Evolutionary conservation across 2,329 filamentous ascomycete genomes (phyloP).

Genomic region (Diplodia corticola): DNA sequence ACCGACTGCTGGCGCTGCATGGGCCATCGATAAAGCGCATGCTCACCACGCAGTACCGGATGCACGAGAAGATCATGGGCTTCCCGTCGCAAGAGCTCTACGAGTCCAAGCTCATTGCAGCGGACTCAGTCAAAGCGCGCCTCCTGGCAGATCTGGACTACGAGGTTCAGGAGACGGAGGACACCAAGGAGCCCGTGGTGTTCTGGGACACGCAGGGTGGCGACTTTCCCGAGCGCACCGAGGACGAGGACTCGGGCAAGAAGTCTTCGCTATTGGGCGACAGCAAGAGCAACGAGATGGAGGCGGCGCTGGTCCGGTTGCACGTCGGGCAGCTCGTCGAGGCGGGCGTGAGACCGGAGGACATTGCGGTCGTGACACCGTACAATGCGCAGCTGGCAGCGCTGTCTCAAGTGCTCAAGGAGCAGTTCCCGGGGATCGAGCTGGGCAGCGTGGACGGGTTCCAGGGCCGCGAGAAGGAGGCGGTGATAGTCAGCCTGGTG

Average conservation of each 20-base stretch:
- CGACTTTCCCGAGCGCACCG: constrained; percentile 79
- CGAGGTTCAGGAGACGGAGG: constrained; percentile 74
- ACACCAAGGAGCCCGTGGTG: constrained; percentile 82
- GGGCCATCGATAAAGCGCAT: constrained; percentile 85
- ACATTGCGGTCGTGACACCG: constrained; percentile 91
- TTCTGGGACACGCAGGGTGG: constrained; percentile 98
- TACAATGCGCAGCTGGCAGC: constrained; percentile 93
- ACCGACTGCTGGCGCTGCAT: constrained; percentile 79
- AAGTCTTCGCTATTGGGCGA: constrained; percentile 58
- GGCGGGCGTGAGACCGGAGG: constrained; percentile 75
- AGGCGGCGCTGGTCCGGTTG: constrained; percentile 75
- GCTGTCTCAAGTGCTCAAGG: constrained; percentile 73
- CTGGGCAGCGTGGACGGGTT: constrained; percentile 97
- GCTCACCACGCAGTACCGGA: constrained; percentile 96
- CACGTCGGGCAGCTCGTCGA: constrained; percentile 77
- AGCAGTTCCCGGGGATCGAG: constrained; percentile 80
- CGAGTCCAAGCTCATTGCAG: constrained; percentile 76
- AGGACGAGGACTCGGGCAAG: constrained; percentile 65
- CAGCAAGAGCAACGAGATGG: constrained; percentile 90
- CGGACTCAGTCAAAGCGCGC: constrained; percentile 72
- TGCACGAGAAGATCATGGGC: constrained; percentile 94
- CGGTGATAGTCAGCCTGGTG: constrained; percentile 89
- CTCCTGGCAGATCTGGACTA: constrained; percentile 78
- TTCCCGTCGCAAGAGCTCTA: constrained; percentile 92
- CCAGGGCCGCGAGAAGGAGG: constrained; percentile 95